Evolutionary conservation across 176 grass and related monocot genomes (phyloP), one percentile per base, ranked within the genome.

Genomic region (Eragrostis nindensis): DNA sequence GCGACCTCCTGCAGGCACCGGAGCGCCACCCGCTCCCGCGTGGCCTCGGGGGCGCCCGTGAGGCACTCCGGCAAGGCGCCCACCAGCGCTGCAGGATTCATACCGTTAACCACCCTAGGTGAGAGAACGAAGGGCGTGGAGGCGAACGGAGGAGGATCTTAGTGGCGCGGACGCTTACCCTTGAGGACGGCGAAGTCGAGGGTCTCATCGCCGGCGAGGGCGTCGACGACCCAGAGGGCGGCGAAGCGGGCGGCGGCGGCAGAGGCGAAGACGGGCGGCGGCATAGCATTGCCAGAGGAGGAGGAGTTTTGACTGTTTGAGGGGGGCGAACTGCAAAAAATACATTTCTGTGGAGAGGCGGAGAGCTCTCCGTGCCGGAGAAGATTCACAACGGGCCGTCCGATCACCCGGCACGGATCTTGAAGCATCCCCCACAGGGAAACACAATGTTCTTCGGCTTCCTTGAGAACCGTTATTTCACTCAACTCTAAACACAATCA

Each of bases 141-240:
- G 12, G 46, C 9, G 40, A 80, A 14, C 27, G 4, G 22, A 7
- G 5, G 18, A 44, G 15, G 38, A 26, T n/a, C 9, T 10, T n/a
- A 19, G 42, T 67, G 32, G 18, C 26, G 54, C 3, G 13, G 22
- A 4, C 8, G 12, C 46, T 55, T 55, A 86, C 77, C 70, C 61
- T 67, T 74, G 27, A 80, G 1, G 26, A 25, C 1, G 49, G 77
- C 56, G 70, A 86, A 80, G 8, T 86, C 49, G 70, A 75, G 19
- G 60, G 25, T 5, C 48, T 86, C 84, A 70, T 67, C 69, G 27
- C 26, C 70, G 77, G 77, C 77, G 77, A 84, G 72, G 73, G 64
- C 73, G 19, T 77, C 73, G 52, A n/a, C 27, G 27, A 70, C 65
- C 74, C 65, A 84, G 8, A 29, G 41, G 64, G 48, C 39, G 26